These are phyloP conservation scores for Saccharomycopsis sp. DNA, from an alignment of 805 yeast species.

Conservation along the genomic window DNA sequence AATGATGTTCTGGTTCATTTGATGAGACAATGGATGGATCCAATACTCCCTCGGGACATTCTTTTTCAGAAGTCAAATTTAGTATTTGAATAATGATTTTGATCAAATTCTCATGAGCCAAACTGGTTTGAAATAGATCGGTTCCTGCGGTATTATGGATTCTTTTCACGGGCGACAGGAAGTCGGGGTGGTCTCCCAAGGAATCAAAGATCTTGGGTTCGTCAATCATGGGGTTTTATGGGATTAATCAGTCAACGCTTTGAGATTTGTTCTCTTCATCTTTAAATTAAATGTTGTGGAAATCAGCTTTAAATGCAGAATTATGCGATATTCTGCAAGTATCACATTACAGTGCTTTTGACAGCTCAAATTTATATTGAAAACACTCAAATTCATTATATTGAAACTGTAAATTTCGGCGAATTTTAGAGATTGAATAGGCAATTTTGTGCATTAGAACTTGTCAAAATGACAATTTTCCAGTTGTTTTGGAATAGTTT, in stretches of 20 bases:
- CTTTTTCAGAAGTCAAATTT: constrained; percentile 26
- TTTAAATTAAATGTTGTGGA: too few relatives aligned
- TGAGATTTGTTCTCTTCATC: background rate
- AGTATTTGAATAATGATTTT: constrained; percentile 29
- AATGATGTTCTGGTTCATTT: background rate
- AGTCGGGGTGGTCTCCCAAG: constrained; percentile 19
- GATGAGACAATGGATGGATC: constrained; percentile 20
- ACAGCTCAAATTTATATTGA: too few relatives aligned
- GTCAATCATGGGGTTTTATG: constrained; percentile 14
- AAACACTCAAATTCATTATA: too few relatives aligned
- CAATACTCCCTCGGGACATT: constrained; percentile 24
- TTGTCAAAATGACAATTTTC: too few relatives aligned
- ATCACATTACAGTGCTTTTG: too few relatives aligned
- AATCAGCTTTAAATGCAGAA: too few relatives aligned
- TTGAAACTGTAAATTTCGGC: too few relatives aligned
- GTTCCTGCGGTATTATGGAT: constrained; percentile 35
- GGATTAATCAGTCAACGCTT: too few relatives aligned
- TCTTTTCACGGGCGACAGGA: constrained; percentile 31
- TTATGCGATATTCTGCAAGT: too few relatives aligned
- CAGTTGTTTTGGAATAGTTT: too few relatives aligned
- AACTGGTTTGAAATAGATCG: constrained; percentile 33
- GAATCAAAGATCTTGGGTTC: constrained; percentile 13
- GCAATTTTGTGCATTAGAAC: too few relatives aligned
- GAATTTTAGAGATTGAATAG: too few relatives aligned
- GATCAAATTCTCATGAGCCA: constrained; percentile 32